These are phyloP conservation scores for Coniosporium apollinis DNA, from an alignment of 495 filamentous ascomycete genomes.

Conservation along the genomic window DNA sequence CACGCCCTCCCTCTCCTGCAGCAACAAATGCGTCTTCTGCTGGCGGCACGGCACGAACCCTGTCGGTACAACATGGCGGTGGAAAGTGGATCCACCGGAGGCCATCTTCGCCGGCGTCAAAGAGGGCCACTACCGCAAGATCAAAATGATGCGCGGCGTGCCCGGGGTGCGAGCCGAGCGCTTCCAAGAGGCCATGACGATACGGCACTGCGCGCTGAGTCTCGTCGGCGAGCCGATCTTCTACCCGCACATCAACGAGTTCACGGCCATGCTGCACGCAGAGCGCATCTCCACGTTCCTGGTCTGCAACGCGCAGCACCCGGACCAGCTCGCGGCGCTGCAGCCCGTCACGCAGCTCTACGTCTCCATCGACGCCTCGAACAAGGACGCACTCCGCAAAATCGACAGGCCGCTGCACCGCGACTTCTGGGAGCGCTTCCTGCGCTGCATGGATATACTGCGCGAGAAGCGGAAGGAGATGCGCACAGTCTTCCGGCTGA, in stretches of 20 bases:
- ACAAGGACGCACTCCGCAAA: constrained; percentile 66
- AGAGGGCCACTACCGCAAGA: constrained; percentile 85
- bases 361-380: constrained; percentile 86
- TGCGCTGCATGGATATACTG: constrained; percentile 76
- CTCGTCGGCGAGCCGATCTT: constrained; percentile 94
- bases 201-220: constrained; percentile 78
- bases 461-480: constrained; percentile 63
- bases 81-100: constrained; percentile 81
- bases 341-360: constrained; percentile 83
- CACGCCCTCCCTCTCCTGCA: constrained; percentile 85
- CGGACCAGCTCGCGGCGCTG: constrained; percentile 68
- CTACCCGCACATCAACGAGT: constrained; percentile 92
- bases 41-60: constrained; percentile 97
- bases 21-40: constrained; percentile 97
- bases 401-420: constrained; percentile 88
- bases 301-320: constrained; percentile 97
- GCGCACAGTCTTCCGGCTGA: constrained; percentile 87
- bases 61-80: constrained; percentile 89
- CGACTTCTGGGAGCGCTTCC: constrained; percentile 95
- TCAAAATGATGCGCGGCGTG: constrained; percentile 88
- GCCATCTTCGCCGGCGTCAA: constrained; percentile 80
- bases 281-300: constrained; percentile 87
- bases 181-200: constrained; percentile 82
- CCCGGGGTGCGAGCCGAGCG: constrained; percentile 83
- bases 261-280: constrained; percentile 60